Base-by-base conservation (phyloP, 169 alveolate genomes). In the Plasmodium yoelii region DNA sequence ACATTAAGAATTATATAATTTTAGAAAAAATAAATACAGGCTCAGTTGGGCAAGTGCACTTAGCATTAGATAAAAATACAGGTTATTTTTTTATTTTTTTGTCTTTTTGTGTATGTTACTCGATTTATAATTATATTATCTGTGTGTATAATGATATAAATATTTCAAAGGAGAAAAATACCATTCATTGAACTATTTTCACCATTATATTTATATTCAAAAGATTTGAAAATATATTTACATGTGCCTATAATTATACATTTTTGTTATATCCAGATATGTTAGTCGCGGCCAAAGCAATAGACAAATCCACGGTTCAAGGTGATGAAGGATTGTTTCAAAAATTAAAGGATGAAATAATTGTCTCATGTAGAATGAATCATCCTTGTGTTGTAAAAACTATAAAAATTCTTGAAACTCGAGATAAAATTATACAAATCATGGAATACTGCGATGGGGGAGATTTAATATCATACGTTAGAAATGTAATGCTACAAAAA, bases 361-460 rank as follows among this genome's bases (percentile, higher is more conserved):
- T 73, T 61, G 75, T 95, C 22, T 87, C 94, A 9, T 89, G 92
- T 34, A 92, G 77, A 44, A 75, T 95, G 87, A 93, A 92, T 42
- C 97, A 95, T 60, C 95, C 95, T 1, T 88, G 82, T 69, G 91
- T 95, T 64, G 97, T 95, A 46, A 89, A 94, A 60, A 90, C 96
- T 34, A 73, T 92, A 28, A 94, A 89, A 22, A 77, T 93, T 15
- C 60, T 95, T 15, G 97, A 95, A 57, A 92, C 97, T 46, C 90
- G 73, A 26, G 94, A 92, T n/a, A 82, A 92, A 51, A 75, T 96
- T 75, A 93, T 93, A 77, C 88, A 95, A 47, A 93, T 95, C 22
- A 94, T 95, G 96, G 99, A 97, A 60, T 95, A 95, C 87, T 93
- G 96, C 65, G 94, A 95, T 70, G 98, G 98, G 18, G 99, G 99